Evolutionary conservation across 2,329 filamentous ascomycete genomes (phyloP).

Genomic region (Arthrobotrys entomopaga): DNA sequence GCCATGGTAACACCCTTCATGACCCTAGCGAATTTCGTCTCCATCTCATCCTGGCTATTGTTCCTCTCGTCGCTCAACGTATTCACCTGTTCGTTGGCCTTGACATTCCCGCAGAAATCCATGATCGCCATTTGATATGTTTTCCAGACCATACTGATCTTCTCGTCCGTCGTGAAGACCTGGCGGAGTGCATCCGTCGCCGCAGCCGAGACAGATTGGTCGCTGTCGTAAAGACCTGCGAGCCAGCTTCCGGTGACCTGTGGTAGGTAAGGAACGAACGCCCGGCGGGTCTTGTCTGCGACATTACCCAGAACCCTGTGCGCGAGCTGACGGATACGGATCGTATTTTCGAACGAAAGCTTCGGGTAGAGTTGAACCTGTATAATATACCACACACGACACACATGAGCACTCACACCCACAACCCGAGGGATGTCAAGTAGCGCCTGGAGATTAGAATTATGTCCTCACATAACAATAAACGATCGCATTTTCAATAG

Average conservation of each 20-base stretch:
- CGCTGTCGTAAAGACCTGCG: conserved; percentile 85
- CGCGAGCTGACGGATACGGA: conserved; percentile 85
- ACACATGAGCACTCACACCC: not conserved
- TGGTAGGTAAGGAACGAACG: conserved; percentile 82
- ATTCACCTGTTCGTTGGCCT: conserved; percentile 78
- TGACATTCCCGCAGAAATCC: conserved; percentile 81
- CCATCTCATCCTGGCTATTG: conserved; percentile 83
- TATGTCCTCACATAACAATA: conserved; percentile 40
- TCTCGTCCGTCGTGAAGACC: conserved; percentile 83
- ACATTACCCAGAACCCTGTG: conserved; percentile 77
- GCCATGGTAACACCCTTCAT: conserved; percentile 70
- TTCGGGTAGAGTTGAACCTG: conserved; percentile 89
- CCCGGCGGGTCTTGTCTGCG: conserved; percentile 73
- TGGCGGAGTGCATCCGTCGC: conserved; percentile 78
- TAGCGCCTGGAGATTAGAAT: too few species aligned
- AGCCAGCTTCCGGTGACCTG: conserved; percentile 89
- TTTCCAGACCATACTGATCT: conserved; percentile 78
- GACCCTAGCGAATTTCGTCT: conserved; percentile 85
- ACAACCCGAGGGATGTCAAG: too few species aligned
- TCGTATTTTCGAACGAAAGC: conserved; percentile 86
- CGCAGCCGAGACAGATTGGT: conserved; percentile 78
- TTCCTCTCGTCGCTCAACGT: conserved; percentile 90
- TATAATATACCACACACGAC: not conserved
- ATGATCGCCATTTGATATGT: conserved; percentile 83
- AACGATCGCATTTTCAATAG: conserved; percentile 75